Evolutionary conservation across 352 stramenopile genomes (phyloP), one percentile per base, ranked within the genome.

Genomic region (Lagenidium sp.): DNA sequence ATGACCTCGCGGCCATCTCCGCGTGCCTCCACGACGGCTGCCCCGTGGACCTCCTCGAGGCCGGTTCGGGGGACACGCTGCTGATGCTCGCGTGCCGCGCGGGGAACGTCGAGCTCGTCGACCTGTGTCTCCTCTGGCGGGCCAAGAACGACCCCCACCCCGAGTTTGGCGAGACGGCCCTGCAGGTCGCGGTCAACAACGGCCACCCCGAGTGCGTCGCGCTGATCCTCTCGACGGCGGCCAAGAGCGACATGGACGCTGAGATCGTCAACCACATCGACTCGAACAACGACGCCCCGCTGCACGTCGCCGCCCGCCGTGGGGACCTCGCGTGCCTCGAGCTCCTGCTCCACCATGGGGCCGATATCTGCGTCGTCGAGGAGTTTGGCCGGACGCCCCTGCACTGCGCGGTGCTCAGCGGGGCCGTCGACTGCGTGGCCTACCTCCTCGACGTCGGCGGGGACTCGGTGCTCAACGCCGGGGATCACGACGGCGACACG

Each of bases 261-360:
- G 78, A 88, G 47, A 91, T 93, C 31, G 81, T 91, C 5, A 93
- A 90, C 40, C 78, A 93, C 47, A 86, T 91, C 36, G 75, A 91
- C 44, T 69, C 74, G 6, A 73, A 72, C 29, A 91, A 83, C 23
- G 73, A 93, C 32, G 78, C 81, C 1, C 81, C 81, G 6, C 65
- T 93, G 7, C 81, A 93, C 38, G 76, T 93, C 19, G 78, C 81
- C 16, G 75, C 73, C 4, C 50, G 72, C 1, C 65, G 80, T 15
- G 81, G 81, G 15, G 81, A 91, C 22, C 53, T 90, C 11, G 62
- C 63, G 22, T 91, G 75, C 30, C 54, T 93, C 8, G 62, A 91
- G 41, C 47, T 86, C 6, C 51, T 93, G 16, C 50, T 90, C 18
- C 78, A 89, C 20, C 81, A 90, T 26, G 81, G 78, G 7, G 81